Evolutionary conservation across 257 asterid species (phyloP), one percentile per base, ranked within the genome.

Genomic region (Lantana camara): DNA sequence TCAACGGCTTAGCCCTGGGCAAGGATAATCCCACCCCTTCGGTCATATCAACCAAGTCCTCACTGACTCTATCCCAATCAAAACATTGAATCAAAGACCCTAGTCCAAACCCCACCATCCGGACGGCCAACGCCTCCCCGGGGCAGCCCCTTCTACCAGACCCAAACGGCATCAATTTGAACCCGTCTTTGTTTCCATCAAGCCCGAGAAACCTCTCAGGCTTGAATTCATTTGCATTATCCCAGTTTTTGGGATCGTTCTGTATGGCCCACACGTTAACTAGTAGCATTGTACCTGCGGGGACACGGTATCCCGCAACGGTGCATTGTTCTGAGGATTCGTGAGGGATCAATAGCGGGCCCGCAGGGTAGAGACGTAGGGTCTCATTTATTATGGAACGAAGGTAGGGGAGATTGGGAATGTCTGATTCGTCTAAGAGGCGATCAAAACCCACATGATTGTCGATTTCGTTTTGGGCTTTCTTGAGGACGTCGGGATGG

Each of bases 191-290:
- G 1, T 13, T 54, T 5, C 23, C 66, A 3, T 29, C 63, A 0
- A 40, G 21, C 27, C 54, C 73, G 27, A 64, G 58, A 22, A 75
- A 75, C 41, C 74, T 66, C 30, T 70, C 80, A 1, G 77, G 74
- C 46, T 14, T 71, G 53, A 75, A 75, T 1, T 19, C 42, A 1
- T 9, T 9, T 5, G 68, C 73, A 0, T 76, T 68, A 1, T 19
- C 55, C 77, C 77, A 76, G 15, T 51, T 2, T 11, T 61, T 17
- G 7, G 67, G 45, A 9, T 76, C 72, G 2, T 68, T 49, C 0
- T 76, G 77, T 24, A 71, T 66, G 9, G 65, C 63, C 70, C 71
- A 76, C 2, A 32, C 23, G 37, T 76, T 76, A 12, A 70, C 70
- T 19, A 75, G 17, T 23, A 70, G 42, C 69, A 55, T 71, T 5